A percentile compares a stretch with the other conserved stretches of the same genome.
Conservation (phyloP, 192 early-diverging fungal genomes). For the Coemansia asiatica region DNA sequence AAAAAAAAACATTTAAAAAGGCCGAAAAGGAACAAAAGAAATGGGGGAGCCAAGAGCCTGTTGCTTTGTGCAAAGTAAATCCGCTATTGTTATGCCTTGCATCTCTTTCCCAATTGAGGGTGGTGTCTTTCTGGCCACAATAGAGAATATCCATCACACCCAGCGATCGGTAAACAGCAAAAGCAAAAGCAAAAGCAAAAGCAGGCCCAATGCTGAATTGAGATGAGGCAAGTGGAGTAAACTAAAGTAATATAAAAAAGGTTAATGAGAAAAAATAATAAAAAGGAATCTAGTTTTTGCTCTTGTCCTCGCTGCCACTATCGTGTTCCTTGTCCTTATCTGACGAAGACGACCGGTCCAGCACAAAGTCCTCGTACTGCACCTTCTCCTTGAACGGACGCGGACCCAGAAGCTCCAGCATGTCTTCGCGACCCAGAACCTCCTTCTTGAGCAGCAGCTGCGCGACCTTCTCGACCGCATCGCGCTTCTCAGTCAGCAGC, state of each 20-base stretch:
- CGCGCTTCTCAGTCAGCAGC: slow-evolving; percentile 82
- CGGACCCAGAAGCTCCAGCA: slow-evolving; percentile 85
- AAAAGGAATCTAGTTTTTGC: slow-evolving; percentile 10
- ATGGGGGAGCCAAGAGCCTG: too few relatives aligned
- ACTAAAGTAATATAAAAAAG: too few relatives aligned
- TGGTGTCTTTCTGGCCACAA: too few relatives aligned
- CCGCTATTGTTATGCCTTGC: too few relatives aligned
- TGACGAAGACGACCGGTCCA: slow-evolving; percentile 41
- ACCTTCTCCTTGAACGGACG: slow-evolving; percentile 76
- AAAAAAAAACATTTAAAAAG: neutral
- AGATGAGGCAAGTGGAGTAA: too few relatives aligned
- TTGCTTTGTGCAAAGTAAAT: too few relatives aligned
- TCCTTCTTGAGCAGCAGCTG: slow-evolving; percentile 92
- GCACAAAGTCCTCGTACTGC: slow-evolving; percentile 69
- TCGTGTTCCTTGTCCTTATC: slow-evolving; percentile 2
- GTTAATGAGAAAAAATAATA: neutral
- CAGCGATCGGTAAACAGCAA: too few relatives aligned
- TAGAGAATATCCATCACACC: too few relatives aligned
- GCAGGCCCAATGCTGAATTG: too few relatives aligned
- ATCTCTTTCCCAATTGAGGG: too few relatives aligned
- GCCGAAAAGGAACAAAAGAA: neutral
- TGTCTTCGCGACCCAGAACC: slow-evolving; percentile 94
- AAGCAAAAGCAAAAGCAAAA: too few relatives aligned
- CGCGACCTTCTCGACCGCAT: slow-evolving; percentile 90
- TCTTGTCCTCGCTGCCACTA: slow-evolving; percentile 5